Conservation (phyloP, 495 filamentous ascomycete species). For the Pseudotulostoma volvatum region DNA sequence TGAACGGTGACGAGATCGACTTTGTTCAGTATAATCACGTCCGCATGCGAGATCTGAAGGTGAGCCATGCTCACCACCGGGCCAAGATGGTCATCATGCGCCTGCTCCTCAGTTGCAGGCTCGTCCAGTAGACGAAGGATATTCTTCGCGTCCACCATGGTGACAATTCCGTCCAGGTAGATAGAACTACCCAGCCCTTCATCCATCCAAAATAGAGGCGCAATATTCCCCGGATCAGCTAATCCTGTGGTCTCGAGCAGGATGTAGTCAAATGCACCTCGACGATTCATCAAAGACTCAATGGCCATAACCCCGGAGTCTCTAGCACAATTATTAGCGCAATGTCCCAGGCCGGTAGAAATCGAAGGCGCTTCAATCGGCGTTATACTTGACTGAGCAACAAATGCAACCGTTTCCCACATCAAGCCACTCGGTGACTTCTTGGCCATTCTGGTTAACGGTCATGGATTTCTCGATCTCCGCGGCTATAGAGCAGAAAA, state of each 20-base stretch:
- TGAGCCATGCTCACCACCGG: slow-evolving; percentile 76
- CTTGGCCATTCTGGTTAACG: slow-evolving; percentile 65
- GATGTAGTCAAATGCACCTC: slow-evolving; percentile 93
- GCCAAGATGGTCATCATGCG: slow-evolving; percentile 29
- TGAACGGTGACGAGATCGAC: slow-evolving; percentile 61
- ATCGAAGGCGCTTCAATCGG: background rate
- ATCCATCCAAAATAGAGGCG: slow-evolving; percentile 94
- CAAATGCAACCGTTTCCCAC: slow-evolving; percentile 96
- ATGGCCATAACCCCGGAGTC: slow-evolving; percentile 86
- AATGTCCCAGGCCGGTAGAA: background rate
- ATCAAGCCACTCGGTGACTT: slow-evolving; percentile 89
- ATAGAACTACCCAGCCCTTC: slow-evolving; percentile 86
- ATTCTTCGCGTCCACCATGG: slow-evolving; percentile 89
- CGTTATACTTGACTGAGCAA: slow-evolving; percentile 90
- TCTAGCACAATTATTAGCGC: slow-evolving; percentile 25
- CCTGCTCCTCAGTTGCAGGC: slow-evolving; percentile 38
- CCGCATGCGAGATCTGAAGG: slow-evolving; percentile 92
- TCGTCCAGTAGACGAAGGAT: slow-evolving; percentile 69
- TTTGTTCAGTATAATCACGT: slow-evolving; percentile 90
- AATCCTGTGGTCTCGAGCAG: slow-evolving; percentile 92
- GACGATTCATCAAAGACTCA: slow-evolving; percentile 88
- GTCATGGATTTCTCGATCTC: slow-evolving; percentile 93
- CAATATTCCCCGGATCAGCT: slow-evolving; percentile 89
- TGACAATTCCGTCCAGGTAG: slow-evolving; percentile 92
- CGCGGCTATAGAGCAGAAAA: slow-evolving; percentile 36